phyloP scores from a whole-genome alignment of 495 filamentous ascomycete species.

The Antarctomyces pellizariae region DNA sequence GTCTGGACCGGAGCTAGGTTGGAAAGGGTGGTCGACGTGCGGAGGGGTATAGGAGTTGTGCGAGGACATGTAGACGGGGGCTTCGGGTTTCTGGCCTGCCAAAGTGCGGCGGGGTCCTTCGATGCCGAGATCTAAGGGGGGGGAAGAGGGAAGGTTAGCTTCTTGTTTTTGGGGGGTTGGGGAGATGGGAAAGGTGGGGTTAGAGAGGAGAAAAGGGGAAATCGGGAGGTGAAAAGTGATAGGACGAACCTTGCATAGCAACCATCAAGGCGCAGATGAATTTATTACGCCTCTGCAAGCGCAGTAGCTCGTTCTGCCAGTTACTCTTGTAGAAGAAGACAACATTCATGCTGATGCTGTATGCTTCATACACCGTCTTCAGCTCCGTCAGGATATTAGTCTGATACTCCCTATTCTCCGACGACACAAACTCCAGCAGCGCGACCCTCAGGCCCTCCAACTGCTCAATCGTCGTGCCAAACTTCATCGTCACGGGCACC shows the following conservation, averaged over 20 bases:
- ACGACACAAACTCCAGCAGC: conserved; percentile 65
- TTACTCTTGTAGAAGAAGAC: conserved; percentile 96
- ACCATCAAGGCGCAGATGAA: conserved; percentile 89
- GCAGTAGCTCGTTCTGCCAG: conserved; percentile 75
- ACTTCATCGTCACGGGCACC: conserved; percentile 62
- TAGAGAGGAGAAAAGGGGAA: neutral
- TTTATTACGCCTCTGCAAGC: conserved; percentile 77
- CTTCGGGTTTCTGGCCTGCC: conserved; percentile 31
- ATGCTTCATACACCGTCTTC: conserved; percentile 30
- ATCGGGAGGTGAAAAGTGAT: conserved; percentile 5
- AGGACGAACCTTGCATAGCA: conserved; percentile 29
- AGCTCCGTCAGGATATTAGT: conserved; percentile 79
- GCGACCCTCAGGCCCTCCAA: conserved; percentile 65
- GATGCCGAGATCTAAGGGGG: conserved; percentile 76
- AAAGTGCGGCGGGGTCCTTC: conserved; percentile 63
- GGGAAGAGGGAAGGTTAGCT: too few species aligned
- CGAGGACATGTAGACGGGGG: conserved; percentile 25
- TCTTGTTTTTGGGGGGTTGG: too few species aligned
- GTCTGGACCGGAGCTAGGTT: conserved; percentile 6
- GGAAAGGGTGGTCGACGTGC: conserved; percentile 5
- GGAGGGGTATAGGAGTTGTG: conserved; percentile 5
- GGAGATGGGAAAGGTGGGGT: neutral
- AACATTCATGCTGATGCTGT: conserved; percentile 64
- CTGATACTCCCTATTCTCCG: conserved; percentile 83
- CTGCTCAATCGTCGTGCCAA: conserved; percentile 68